Evolutionary conservation across 1,284 basidiomycete species (phyloP), one percentile per base, ranked within the genome.

Genomic region (Mycosarcoma mackinlayi): DNA sequence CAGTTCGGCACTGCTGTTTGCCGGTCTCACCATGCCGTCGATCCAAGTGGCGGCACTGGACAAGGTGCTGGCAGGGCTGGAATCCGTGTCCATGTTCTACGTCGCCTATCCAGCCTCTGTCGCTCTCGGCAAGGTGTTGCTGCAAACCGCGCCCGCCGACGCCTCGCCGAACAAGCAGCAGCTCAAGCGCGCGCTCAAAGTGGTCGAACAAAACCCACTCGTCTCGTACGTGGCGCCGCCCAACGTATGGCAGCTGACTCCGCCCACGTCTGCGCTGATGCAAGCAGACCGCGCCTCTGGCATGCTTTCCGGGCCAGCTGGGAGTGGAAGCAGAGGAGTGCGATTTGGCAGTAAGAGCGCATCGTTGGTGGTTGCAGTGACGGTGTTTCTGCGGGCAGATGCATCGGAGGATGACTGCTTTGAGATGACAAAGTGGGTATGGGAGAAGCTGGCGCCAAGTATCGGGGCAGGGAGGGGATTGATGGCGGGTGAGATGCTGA

Each of bases 211-310:
- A n/a, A 68, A 81, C 37, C 71, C 70, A 6, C 50, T 79, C 1
- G 76, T 82, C 0, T 62, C 64, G 4, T 76, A 75, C 34, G 66
- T 81, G 1, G 46, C 61, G 1, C 63, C 74, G 10, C 65, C 75
- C 14, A 63, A 79, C 24, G 49, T 81, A 11, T 82, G 81, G 81
- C 81, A 81, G 53, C 55, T 82, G 11, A 80, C 77, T 0, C 72
- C 80, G 13, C 76, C 79, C 16, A 77, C 79, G 1, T 56, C 77
- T 39, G 44, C 74, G 35, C 18, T 74, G 30, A 44, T 61, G 16
- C 48, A 66, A 37, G 33, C 62, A 6, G 72, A 71, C 16, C 58
- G 63, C 3, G 57, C 45, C 14, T 57, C 52, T 6, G 75, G 75
- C 0, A 38, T 77, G 54, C 63, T 76, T 0, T 60, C 55, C 3